Base-by-base conservation (phyloP, 2,329 filamentous ascomycete species). In the Ophiosphaerella narmari region DNA sequence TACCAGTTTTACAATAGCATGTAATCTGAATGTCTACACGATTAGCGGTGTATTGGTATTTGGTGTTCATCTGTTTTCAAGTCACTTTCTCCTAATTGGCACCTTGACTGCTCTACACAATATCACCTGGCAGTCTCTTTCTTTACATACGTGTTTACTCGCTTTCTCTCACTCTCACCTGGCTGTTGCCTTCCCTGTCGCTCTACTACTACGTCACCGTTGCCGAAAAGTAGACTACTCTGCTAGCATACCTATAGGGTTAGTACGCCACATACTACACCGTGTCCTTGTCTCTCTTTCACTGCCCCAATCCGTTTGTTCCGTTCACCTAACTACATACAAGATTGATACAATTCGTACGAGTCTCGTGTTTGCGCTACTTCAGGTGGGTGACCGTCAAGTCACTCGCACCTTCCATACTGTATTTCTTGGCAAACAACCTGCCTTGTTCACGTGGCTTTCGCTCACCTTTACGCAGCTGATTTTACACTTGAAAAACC, bases 1-100 rank as follows among this genome's bases (percentile, higher is more conserved):
- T 60, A 60, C 59, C 59, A 62, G 34, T 50, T 51, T 34, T 46
- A 43, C 14, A 39, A 18, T 29, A 33, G 21, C 23, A 47, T 33
- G 42, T 44, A 46, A 39, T 36, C 36, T 46, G 32, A 42, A 33
- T 26, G 48, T 49, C 39, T 14, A 44, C 37, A 32, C 18, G 38
- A 49, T 29, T 29, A 9, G 26, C 26, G 38, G 44, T 48, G 45
- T 51, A 42, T 47, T 33, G 26, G 37, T 24, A 39, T 52, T 50
- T 51, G 33, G 43, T 35, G 21, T 38, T 44, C 39, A 39, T 46
- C 35, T 46, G 24, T 23, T 35, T 38, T 31, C 24, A 34, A 14
- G 23, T 37, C 32, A 16, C 31, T 26, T 32, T 14, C 11, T 21
- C 31, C 29, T 21, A 11, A 6, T 11, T 29, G 7, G 26, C 26